Evolutionary conservation across 805 yeast species (phyloP).

Genomic region (Teunomyces pallodes): DNA sequence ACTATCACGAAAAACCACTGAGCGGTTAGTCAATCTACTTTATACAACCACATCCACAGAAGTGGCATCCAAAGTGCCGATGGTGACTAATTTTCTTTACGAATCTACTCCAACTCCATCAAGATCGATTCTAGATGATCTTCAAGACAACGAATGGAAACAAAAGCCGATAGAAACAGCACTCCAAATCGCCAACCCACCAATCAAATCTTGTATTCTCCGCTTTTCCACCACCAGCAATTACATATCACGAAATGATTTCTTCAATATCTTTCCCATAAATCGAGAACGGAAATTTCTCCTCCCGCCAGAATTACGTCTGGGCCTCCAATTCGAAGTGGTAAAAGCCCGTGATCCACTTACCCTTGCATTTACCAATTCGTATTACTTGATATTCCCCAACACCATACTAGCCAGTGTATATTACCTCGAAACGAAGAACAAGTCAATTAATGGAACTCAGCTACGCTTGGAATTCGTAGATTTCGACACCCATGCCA

Average conservation of each 20-base stretch:
- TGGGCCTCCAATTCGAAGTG: slow-evolving; percentile 35
- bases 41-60: slow-evolving; percentile 29
- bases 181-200: slow-evolving; percentile 12
- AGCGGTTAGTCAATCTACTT: slow-evolving; percentile 28
- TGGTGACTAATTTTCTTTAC: slow-evolving; percentile 26
- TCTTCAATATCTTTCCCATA: slow-evolving; percentile 36
- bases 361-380: slow-evolving; percentile 43
- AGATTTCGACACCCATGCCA: slow-evolving; percentile 23
- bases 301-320: slow-evolving; percentile 17
- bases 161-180: slow-evolving; percentile 28
- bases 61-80: slow-evolving; percentile 26
- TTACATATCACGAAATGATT: slow-evolving; percentile 37
- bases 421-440: slow-evolving; percentile 49
- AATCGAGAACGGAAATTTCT: slow-evolving; percentile 27
- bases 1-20: slow-evolving; percentile 10
- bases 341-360: slow-evolving; percentile 50
- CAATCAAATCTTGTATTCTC: slow-evolving; percentile 29
- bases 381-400: slow-evolving; percentile 54
- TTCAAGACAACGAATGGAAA: slow-evolving; percentile 30
- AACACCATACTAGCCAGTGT: slow-evolving; percentile 47
- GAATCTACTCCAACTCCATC: background rate
- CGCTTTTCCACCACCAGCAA: slow-evolving; percentile 38
- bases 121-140: slow-evolving; percentile 24
- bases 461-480: slow-evolving; percentile 47
- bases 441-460: slow-evolving; percentile 51